Conservation (phyloP, 2,329 filamentous ascomycete genomes). For the Apiospora hydei region DNA sequence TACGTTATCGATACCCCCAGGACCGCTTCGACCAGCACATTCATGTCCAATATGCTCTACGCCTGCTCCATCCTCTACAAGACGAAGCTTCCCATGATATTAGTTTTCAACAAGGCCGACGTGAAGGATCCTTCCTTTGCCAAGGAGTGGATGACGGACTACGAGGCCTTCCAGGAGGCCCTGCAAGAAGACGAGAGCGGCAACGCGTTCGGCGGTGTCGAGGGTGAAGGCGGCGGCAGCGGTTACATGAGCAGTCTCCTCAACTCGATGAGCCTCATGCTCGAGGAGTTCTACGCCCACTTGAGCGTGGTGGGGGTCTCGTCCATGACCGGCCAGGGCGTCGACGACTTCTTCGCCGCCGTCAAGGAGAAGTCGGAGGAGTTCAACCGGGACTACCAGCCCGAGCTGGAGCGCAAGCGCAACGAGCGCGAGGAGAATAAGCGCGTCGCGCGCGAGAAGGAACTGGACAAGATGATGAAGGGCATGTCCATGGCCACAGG, state of each 20-base stretch:
- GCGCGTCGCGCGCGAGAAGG: conserved; percentile 74
- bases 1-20: conserved; percentile 98
- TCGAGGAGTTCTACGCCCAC: conserved; percentile 97
- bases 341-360: conserved; percentile 92
- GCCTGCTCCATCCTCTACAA: conserved; percentile 99
- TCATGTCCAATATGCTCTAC: conserved; percentile 99
- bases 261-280: conserved; percentile 96
- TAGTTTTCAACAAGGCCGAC: conserved; percentile 99
- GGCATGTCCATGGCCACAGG: conserved; percentile 71
- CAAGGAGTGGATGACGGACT: conserved; percentile 99
- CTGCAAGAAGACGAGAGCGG: conserved; percentile 80
- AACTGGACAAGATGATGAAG: conserved; percentile 92
- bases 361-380: conserved; percentile 88
- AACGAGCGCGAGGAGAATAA: conserved; percentile 80
- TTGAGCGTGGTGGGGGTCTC: conserved; percentile 92
- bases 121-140: conserved; percentile 90
- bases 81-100: conserved; percentile 96
- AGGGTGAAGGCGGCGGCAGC: conserved; percentile 64
- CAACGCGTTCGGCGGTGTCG: conserved; percentile 77
- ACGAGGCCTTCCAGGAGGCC: conserved; percentile 91
- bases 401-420: conserved; percentile 83
- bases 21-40: conserved; percentile 90
- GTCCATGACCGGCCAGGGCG: conserved; percentile 88
- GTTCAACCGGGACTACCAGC: conserved; percentile 89
- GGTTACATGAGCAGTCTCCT: conserved; percentile 96